phyloP scores from a whole-genome alignment of 2,329 filamentous ascomycete genomes.

The Pestalotiopsis sp. region DNA sequence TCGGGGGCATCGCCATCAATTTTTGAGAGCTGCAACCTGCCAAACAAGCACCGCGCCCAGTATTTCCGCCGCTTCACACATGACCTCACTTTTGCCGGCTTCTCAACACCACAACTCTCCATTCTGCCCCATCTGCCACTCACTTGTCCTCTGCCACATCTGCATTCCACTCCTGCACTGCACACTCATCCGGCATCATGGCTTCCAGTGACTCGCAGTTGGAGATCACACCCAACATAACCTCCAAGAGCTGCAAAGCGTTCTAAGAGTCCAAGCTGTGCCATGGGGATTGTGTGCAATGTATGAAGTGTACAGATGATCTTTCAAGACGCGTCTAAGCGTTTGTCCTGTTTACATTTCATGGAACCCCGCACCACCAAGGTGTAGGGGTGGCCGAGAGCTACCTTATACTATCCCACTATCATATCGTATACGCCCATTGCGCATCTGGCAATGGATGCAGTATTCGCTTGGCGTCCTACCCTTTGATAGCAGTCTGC shows the following conservation, averaged over 20 bases:
- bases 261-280: background rate
- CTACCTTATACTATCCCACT: background rate
- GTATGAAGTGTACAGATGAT: background rate
- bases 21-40: background rate
- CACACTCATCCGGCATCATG: background rate
- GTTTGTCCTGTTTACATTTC: background rate
- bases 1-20: slow-evolving; percentile 7
- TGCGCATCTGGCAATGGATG: background rate
- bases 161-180: background rate
- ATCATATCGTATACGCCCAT: background rate
- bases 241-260: background rate
- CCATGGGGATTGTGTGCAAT: background rate
- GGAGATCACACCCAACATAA: background rate
- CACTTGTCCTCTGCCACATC: background rate
- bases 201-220: background rate
- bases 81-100: background rate
- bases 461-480: background rate
- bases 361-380: background rate
- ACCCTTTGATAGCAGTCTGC: background rate
- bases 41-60: background rate
- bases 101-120: background rate
- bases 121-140: background rate
- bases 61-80: background rate
- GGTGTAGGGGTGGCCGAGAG: background rate
- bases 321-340: background rate